A percentile compares a stretch with the other conserved stretches of the same genome.
These are phyloP conservation scores for Pythium grandisporangium DNA, from an alignment of 352 stramenopile species.

Conservation along the genomic window DNA sequence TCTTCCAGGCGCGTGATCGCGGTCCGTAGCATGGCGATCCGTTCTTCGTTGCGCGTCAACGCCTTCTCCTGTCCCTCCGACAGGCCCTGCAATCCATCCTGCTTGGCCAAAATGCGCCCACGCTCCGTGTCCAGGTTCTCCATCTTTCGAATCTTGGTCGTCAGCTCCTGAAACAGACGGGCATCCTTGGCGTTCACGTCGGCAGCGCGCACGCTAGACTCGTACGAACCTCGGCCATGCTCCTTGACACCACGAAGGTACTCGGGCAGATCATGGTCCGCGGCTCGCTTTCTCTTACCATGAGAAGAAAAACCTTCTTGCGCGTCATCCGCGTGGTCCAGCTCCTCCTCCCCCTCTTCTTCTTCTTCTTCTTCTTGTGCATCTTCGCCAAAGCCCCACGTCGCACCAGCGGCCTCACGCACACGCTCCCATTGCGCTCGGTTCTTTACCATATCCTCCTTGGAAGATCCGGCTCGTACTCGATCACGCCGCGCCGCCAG, in stretches of 20 bases:
- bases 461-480: too few species aligned
- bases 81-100: slow-evolving; percentile 47
- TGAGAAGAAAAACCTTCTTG: slow-evolving; percentile 5
- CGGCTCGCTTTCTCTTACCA: background rate
- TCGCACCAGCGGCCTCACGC: slow-evolving; percentile 22
- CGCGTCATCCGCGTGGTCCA: too few species aligned
- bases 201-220: slow-evolving; percentile 30
- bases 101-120: slow-evolving; percentile 63
- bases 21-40: slow-evolving; percentile 42
- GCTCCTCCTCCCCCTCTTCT: slow-evolving; percentile 16
- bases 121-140: slow-evolving; percentile 65
- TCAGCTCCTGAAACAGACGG: slow-evolving; percentile 71
- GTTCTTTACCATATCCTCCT: slow-evolving; percentile 1
- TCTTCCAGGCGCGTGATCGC: slow-evolving; percentile 60
- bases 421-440: slow-evolving; percentile 9
- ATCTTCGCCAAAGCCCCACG: slow-evolving; percentile 83
- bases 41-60: slow-evolving; percentile 51
- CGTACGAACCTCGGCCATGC: slow-evolving; percentile 24
- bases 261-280: slow-evolving; percentile 37
- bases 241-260: slow-evolving; percentile 69
- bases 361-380: slow-evolving; percentile 51
- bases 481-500: slow-evolving; percentile 8
- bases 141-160: slow-evolving; percentile 77
- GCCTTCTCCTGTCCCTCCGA: slow-evolving; percentile 52
- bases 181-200: slow-evolving; percentile 61